phyloP scores from a whole-genome alignment of 768 basidiomycete genomes.

The Tulasnella sp. region DNA sequence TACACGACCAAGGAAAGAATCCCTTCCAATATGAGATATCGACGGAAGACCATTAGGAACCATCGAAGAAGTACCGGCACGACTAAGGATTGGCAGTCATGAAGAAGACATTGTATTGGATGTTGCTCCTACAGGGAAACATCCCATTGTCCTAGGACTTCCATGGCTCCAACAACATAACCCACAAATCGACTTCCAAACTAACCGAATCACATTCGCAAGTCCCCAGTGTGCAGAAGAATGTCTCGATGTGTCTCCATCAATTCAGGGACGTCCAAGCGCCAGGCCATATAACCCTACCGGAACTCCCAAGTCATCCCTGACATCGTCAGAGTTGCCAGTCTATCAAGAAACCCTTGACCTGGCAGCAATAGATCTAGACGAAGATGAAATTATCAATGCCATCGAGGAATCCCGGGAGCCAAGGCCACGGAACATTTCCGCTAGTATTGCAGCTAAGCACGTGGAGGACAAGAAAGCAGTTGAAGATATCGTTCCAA shows the following conservation, averaged over 20 bases:
- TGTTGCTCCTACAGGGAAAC: background rate
- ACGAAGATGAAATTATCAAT: no score
- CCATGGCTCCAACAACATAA: conserved; percentile 10
- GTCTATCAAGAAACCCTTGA: no score
- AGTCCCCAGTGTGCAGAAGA: background rate
- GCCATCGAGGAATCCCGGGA: background rate
- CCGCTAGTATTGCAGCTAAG: background rate
- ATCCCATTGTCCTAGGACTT: conserved; percentile 1
- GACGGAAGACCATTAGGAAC: no score
- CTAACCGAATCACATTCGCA: background rate
- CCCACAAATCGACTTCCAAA: background rate
- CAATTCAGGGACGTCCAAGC: background rate
- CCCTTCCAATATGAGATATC: no score
- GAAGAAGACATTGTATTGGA: conserved; percentile 9
- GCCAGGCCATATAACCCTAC: background rate
- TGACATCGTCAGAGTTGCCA: no score
- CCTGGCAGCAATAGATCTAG: no score
- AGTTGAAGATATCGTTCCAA: conserved; percentile 33
- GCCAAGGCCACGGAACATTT: background rate
- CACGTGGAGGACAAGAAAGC: background rate
- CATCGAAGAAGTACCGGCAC: no score
- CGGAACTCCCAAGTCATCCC: no score
- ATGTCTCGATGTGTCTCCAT: background rate
- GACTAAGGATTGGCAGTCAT: no score
- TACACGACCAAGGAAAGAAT: no score